A percentile compares a stretch with the other conserved stretches of the same genome.
Evolutionary conservation across 176 grass and related monocot species (phyloP).

Genomic region (Coix lacrymajobi): DNA sequence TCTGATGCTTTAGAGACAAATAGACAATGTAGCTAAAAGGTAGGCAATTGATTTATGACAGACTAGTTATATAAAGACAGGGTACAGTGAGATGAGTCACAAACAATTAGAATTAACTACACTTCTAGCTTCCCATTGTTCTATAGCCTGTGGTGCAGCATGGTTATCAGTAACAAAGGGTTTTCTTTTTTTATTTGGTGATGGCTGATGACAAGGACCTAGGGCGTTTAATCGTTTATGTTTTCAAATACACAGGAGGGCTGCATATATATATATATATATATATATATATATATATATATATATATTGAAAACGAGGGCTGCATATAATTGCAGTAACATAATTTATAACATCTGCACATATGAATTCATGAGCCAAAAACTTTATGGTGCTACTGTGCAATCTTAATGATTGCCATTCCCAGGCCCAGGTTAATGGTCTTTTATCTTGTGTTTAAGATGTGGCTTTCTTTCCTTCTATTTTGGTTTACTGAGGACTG

Average conservation of each 20-base stretch:
- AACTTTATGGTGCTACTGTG: background rate
- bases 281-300: too few relatives aligned
- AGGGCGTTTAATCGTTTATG: background rate
- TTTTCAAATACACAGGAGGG: background rate
- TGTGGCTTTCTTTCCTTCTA: background rate
- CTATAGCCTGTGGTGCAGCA: background rate
- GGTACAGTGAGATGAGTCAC: background rate
- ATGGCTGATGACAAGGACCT: background rate
- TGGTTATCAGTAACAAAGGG: background rate
- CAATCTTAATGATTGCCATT: slow-evolving; percentile 1
- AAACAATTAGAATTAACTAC: background rate
- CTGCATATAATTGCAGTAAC: background rate
- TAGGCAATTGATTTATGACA: background rate
- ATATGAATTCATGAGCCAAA: background rate
- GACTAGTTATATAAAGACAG: background rate
- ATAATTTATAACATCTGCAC: background rate
- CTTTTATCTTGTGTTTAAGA: background rate
- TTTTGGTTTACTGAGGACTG: background rate
- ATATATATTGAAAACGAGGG: too few relatives aligned
- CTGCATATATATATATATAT: too few relatives aligned
- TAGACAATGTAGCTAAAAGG: background rate
- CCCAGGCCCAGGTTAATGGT: background rate
- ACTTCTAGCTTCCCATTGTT: background rate
- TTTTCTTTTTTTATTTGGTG: background rate
- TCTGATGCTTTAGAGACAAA: slow-evolving; percentile 7